Conservation (phyloP, 2,329 filamentous ascomycete genomes). For the Cladophialophora bantiana region DNA sequence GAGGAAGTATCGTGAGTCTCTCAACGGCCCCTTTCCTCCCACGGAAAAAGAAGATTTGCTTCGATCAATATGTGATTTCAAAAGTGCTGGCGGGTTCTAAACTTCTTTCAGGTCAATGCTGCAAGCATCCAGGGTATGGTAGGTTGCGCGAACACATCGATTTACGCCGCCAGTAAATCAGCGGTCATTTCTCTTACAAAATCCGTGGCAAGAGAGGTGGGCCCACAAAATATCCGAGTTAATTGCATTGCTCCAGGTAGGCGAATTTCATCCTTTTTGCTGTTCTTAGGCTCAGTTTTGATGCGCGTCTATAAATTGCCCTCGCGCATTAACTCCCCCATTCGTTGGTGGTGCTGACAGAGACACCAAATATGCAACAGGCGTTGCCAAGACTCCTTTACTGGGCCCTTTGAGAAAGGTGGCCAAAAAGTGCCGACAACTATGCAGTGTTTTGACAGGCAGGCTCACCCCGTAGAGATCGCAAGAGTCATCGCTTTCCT, state of each 20-base stretch:
- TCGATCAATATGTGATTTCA: neutral
- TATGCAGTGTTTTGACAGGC: neutral
- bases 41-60: neutral
- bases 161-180: conserved; percentile 53
- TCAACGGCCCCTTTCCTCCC: neutral
- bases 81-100: neutral
- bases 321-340: neutral
- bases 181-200: conserved; percentile 55
- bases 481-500: conserved; percentile 58
- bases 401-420: neutral
- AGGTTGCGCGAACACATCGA: conserved; percentile 47
- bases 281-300: too few relatives aligned
- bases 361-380: neutral
- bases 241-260: conserved; percentile 42
- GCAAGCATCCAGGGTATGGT: conserved; percentile 48
- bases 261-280: neutral
- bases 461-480: conserved; percentile 46
- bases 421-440: neutral
- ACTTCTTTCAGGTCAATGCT: conserved; percentile 43
- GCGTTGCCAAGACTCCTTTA: neutral
- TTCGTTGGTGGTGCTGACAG: neutral
- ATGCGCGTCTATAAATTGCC: neutral
- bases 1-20: conserved; percentile 45
- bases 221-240: conserved; percentile 44
- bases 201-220: conserved; percentile 45